phyloP scores from a whole-genome alignment of 106 monocot genomes.

The Chionographis japonica region DNA sequence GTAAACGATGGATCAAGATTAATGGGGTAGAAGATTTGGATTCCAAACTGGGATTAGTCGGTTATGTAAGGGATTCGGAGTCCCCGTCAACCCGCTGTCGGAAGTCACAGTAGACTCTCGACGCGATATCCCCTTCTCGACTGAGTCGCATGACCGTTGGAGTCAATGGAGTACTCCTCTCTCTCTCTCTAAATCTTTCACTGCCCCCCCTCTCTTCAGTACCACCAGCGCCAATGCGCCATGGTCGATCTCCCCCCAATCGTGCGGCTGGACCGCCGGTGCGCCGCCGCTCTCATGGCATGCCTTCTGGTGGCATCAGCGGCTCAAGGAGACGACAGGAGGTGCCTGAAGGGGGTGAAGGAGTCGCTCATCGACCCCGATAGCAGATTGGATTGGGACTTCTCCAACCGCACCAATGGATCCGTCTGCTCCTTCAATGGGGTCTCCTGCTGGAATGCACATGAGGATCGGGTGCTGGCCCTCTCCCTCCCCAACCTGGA shows the following conservation, averaged over 20 bases:
- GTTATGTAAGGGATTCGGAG: too few relatives aligned
- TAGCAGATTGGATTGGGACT: constrained; percentile 16
- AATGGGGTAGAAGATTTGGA: too few relatives aligned
- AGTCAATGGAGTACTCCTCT: too few relatives aligned
- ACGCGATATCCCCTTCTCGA: too few relatives aligned
- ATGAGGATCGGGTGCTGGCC: constrained; percentile 50
- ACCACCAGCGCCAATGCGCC: too few relatives aligned
- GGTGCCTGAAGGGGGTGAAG: constrained; percentile 33
- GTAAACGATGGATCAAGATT: too few relatives aligned
- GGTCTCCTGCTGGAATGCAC: constrained; percentile 50
- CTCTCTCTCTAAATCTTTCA: too few relatives aligned
- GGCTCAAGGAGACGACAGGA: constrained; percentile 31
- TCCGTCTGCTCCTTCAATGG: constrained; percentile 36
- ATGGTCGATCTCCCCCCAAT: too few relatives aligned
- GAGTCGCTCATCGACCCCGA: constrained; percentile 1
- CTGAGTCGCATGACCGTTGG: too few relatives aligned
- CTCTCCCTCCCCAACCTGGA: constrained; percentile 35
- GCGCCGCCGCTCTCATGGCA: constrained; percentile 1
- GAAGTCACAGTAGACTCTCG: too few relatives aligned
- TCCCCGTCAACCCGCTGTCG: too few relatives aligned
- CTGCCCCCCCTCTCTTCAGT: background rate
- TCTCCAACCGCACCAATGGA: constrained; percentile 24
- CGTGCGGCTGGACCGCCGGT: background rate
- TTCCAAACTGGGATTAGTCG: too few relatives aligned
- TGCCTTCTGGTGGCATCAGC: background rate